Evolutionary conservation across 306 rosid species (phyloP), one percentile per base, ranked within the genome.

Genomic region (Spatholobus suberectus): DNA sequence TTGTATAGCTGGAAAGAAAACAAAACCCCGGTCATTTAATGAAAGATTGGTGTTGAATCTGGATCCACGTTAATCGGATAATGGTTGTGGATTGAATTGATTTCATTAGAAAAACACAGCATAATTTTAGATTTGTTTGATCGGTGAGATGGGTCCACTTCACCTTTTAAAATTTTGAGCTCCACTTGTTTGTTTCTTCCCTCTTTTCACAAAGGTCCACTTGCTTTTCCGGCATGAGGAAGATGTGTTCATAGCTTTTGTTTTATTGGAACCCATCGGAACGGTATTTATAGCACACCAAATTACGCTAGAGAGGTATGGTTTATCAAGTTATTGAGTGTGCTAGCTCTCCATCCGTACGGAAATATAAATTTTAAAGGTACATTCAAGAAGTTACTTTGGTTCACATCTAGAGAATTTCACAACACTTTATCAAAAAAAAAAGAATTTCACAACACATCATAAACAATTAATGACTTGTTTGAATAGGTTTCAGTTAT

Each of bases 161-260:
- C 24, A 35, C 10, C 75, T 77, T 69, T 81, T 7, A 54, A 66
- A 81, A 54, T 1, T 65, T 82, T 72, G 72, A 77, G 81, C 61
- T 73, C 86, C 70, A 65, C 82, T 81, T 80, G 75, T 70, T 75
- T 80, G 5, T 38, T 54, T 54, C 57, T 81, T 35, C 29, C 8
- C 63, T 49, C 75, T 81, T 81, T 79, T 81, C 34, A 47, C 79
- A 81, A 73, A 70, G 85, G 80, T 76, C 79, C 65, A 52, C 80
- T 76, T 81, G 74, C 73, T 77, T 81, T 85, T 38, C 41, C 63
- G 43, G 83, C 73, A 77, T 72, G 81, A 78, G 59, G 41, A 51
- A 62, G 83, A 61, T 72, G 40, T 63, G 80, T 41, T 65, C 35
- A 47, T 81, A 81, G 46, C 49, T 81, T 71, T 81, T 72, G 71